A percentile compares a stretch with the other conserved stretches of the same genome.
Evolutionary conservation across 129 eudicot species (phyloP).

Genomic region (Smallanthus sonchifolius): DNA sequence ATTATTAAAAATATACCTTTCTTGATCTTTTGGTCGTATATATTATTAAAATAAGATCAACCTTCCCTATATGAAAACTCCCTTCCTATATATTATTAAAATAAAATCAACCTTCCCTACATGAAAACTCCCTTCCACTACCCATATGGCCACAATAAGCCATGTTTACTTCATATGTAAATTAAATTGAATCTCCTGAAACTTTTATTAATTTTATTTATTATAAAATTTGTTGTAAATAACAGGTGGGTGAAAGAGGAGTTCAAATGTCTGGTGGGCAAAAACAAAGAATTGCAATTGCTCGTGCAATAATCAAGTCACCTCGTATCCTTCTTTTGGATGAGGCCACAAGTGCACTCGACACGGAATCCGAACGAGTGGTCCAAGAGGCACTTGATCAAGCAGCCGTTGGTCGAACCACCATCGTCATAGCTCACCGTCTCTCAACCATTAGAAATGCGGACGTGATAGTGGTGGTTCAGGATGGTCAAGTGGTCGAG

Average conservation of each 20-base stretch:
- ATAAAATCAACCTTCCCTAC: background rate
- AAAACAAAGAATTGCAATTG: slow-evolving; percentile 95
- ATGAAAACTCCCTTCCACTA: background rate
- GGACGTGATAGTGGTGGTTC: slow-evolving; percentile 72
- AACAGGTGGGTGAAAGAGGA: slow-evolving; percentile 93
- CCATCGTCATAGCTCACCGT: slow-evolving; percentile 88
- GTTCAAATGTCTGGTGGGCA: slow-evolving; percentile 98
- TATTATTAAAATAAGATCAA: too few relatives aligned
- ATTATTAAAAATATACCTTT: too few relatives aligned
- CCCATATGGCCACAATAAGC: background rate
- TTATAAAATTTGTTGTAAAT: background rate
- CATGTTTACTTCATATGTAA: too few relatives aligned
- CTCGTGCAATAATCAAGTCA: slow-evolving; percentile 79
- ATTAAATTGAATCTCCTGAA: background rate
- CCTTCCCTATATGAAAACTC: slow-evolving; percentile 2
- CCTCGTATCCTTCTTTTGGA: slow-evolving; percentile 92
- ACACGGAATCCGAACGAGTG: slow-evolving; percentile 83
- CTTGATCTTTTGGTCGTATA: too few relatives aligned
- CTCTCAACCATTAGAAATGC: slow-evolving; percentile 87
- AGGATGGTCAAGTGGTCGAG: slow-evolving; percentile 68
- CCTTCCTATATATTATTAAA: background rate
- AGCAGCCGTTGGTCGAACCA: slow-evolving; percentile 79
- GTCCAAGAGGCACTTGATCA: slow-evolving; percentile 95
- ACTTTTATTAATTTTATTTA: background rate
- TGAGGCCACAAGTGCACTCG: slow-evolving; percentile 96